Base-by-base conservation (phyloP, 345 rosid species). In the Citrus trifoliata region DNA sequence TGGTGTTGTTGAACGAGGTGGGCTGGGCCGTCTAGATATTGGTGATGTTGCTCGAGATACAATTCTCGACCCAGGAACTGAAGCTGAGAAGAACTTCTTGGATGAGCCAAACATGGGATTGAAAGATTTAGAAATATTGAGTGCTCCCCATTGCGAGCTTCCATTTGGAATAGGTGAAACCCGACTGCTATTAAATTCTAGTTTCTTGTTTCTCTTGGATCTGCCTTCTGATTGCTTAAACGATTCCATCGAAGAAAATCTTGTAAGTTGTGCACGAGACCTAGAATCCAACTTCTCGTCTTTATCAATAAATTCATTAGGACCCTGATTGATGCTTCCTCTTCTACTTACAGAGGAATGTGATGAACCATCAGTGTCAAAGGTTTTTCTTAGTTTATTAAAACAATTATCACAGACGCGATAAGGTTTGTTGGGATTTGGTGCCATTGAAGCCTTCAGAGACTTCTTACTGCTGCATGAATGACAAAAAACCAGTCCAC, bases 11-110 rank as follows among this genome's bases (percentile, higher is more conserved):
- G 99, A 94, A 76, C 99, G 95, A 64, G 99, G 98, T 68, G 98
- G 99, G 79, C 98, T 96, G 25, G 93, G 86, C 53, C 95, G 92
- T 82, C 99, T 92, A 67, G 95, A 96, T 85, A 94, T 92, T 67
- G 99, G 99, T 35, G 99, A 96, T 79, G 98, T 93, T 88, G 98
- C 98, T 74, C 99, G 97, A 76, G 99, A 96, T 67, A 90, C 97
- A 80, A 96, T 94, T 89, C 99, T 86, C 60, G 99, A 96, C 75
- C 99, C 99, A 81, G 99, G 99, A 87, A 96, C 98, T 79, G 99
- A 96, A 76, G 98, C 99, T 48, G 99, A 96, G 88, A 94, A 96
- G 81, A 93, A 89, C 80, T 94, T 96, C 87, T 96, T 96, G 61
- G 99, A 96, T 73, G 99, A 88, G 80, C 95, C 97, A 82, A 94